Percentiles rank a stretch among this genome's conserved stretches.
Conservation (phyloP, 2,329 filamentous ascomycete genomes). For the Sporothrix pallida region DNA sequence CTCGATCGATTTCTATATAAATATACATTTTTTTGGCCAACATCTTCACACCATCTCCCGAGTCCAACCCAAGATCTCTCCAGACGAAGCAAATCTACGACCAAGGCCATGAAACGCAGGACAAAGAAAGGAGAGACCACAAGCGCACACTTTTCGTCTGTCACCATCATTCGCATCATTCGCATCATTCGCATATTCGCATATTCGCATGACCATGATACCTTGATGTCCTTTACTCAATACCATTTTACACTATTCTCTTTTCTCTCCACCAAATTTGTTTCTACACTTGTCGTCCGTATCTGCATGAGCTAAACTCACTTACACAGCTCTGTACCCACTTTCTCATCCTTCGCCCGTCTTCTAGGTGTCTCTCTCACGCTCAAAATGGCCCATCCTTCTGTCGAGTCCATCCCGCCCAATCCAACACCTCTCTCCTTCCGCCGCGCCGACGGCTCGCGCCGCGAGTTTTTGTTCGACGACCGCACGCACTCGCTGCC, state of each 20-base stretch:
- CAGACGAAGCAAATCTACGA: not conserved
- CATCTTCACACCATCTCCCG: not conserved
- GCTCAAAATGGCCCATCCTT: not conserved
- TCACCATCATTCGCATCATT: too few species aligned
- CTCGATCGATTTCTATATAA: not conserved
- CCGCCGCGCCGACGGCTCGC: constrained; percentile 33
- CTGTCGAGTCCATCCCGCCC: not conserved
- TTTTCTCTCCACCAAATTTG: too few species aligned
- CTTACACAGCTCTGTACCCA: constrained; percentile 20
- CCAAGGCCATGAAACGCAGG: not conserved
- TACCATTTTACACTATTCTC: not conserved
- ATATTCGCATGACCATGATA: not conserved
- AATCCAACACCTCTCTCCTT: constrained; percentile 4
- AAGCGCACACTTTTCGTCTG: too few species aligned
- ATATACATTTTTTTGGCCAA: not conserved
- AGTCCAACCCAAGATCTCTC: not conserved
- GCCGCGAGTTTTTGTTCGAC: constrained; percentile 26
- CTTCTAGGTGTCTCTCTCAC: not conserved
- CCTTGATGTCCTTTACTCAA: not conserved
- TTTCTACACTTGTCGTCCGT: not conserved
- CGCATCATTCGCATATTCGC: not conserved
- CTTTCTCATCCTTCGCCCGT: not conserved
- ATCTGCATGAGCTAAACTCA: constrained; percentile 22
- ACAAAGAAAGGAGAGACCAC: not conserved
- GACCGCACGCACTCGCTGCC: not conserved